Conservation (phyloP, 805 yeast species). For the Ogataea neopini region DNA sequence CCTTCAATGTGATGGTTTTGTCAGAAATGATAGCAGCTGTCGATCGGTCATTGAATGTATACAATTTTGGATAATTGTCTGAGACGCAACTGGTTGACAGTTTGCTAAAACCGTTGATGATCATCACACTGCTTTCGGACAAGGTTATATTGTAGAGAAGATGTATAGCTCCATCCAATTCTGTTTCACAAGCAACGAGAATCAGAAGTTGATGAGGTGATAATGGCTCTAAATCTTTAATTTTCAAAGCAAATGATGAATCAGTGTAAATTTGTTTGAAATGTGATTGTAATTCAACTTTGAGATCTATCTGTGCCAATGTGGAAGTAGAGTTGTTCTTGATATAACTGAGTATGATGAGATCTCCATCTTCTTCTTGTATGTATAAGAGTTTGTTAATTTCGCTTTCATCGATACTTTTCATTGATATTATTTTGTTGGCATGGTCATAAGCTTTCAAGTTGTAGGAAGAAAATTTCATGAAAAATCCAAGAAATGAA, state of each 20-base stretch:
- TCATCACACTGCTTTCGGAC: slow-evolving; percentile 1
- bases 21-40: slow-evolving; percentile 58
- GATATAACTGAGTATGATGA: slow-evolving; percentile 38
- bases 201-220: slow-evolving; percentile 45
- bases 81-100: slow-evolving; percentile 3
- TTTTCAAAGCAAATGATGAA: slow-evolving; percentile 48
- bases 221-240: slow-evolving; percentile 64
- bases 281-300: slow-evolving; percentile 13
- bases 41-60: slow-evolving; percentile 27
- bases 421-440: slow-evolving; percentile 59
- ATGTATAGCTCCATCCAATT: slow-evolving; percentile 1
- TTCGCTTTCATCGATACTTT: slow-evolving; percentile 43
- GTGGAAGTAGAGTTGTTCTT: slow-evolving; percentile 32
- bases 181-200: slow-evolving; percentile 46
- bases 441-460: slow-evolving; percentile 25
- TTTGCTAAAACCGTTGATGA: slow-evolving; percentile 2
- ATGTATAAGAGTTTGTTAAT: slow-evolving; percentile 44
- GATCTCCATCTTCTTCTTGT: slow-evolving; percentile 47
- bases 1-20: slow-evolving; percentile 65
- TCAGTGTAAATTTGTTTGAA: slow-evolving; percentile 48
- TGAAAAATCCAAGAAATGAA: slow-evolving; percentile 22
- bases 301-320: slow-evolving; percentile 32
- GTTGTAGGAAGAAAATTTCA: slow-evolving; percentile 20
- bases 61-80: slow-evolving; percentile 13
- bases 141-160: not conserved